A percentile compares a stretch with the other conserved stretches of the same genome.
phyloP scores from a whole-genome alignment of 1,284 basidiomycete species.

The Rhodotorula sp. region DNA sequence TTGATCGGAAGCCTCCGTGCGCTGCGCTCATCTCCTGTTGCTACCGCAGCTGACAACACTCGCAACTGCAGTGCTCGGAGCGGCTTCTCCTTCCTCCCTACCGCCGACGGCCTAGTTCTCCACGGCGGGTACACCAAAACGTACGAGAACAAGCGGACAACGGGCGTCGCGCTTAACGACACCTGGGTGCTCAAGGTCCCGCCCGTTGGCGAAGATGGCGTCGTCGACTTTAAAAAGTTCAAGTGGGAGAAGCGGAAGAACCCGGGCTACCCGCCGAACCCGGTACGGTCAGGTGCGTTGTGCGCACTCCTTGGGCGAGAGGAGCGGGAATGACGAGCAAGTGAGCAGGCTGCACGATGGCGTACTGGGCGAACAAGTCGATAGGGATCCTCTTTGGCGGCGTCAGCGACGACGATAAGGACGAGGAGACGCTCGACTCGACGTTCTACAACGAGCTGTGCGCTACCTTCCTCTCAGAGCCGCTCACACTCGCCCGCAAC shows the following conservation, averaged over 20 bases:
- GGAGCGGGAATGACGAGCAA: background rate
- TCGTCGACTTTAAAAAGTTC: slow-evolving; percentile 58
- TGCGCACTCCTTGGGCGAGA: too few species aligned
- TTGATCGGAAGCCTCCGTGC: slow-evolving; percentile 63
- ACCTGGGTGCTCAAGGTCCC: slow-evolving; percentile 78
- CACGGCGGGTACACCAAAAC: slow-evolving; percentile 83
- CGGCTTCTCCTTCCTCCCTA: slow-evolving; percentile 84
- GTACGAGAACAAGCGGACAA: slow-evolving; percentile 78
- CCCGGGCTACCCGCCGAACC: slow-evolving; percentile 61
- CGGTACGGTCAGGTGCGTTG: slow-evolving; percentile 43
- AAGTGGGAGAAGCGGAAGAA: slow-evolving; percentile 88
- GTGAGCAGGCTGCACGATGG: slow-evolving; percentile 72
- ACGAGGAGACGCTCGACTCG: slow-evolving; percentile 82
- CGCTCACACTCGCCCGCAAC: background rate
- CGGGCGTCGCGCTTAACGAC: slow-evolving; percentile 86
- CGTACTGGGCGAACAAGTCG: slow-evolving; percentile 62
- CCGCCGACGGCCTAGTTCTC: slow-evolving; percentile 77
- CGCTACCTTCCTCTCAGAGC: slow-evolving; percentile 42
- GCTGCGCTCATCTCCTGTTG: background rate
- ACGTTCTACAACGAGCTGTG: slow-evolving; percentile 79
- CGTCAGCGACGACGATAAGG: slow-evolving; percentile 83
- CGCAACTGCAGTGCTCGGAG: slow-evolving; percentile 62
- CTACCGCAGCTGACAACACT: background rate
- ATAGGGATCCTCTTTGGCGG: slow-evolving; percentile 87
- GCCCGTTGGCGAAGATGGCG: slow-evolving; percentile 34